Evolutionary conservation across 2,329 filamentous ascomycete genomes (phyloP).

Genomic region (Fusarium redolens): DNA sequence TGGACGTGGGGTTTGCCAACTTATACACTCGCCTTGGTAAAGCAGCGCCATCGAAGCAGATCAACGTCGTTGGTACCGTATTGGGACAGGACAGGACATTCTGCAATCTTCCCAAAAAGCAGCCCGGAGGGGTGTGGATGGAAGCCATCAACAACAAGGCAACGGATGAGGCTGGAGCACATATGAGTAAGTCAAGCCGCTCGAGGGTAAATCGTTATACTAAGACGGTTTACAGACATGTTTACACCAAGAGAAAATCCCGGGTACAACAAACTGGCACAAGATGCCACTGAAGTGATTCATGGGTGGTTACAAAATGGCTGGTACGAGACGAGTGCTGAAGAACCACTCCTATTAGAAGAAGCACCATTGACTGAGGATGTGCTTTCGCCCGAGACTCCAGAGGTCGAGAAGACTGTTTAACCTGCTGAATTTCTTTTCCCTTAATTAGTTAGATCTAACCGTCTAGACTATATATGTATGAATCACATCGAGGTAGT

Average conservation of each 20-base stretch:
- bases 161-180: constrained; percentile 81
- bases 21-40: constrained; percentile 87
- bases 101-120: constrained; percentile 79
- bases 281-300: constrained; percentile 73
- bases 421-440: background rate
- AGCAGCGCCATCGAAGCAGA: constrained; percentile 67
- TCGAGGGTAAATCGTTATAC: background rate
- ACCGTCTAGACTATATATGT: background rate
- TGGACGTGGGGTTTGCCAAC: constrained; percentile 83
- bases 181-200: constrained; percentile 68
- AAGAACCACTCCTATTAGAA: constrained; percentile 46
- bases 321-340: constrained; percentile 71
- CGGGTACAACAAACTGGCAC: constrained; percentile 74
- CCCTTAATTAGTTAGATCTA: background rate
- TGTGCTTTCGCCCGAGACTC: background rate
- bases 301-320: constrained; percentile 71
- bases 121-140: constrained; percentile 69
- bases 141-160: constrained; percentile 83
- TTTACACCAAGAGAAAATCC: constrained; percentile 79
- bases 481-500: constrained; percentile 1
- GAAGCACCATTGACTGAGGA: constrained; percentile 18
- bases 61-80: constrained; percentile 66
- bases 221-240: constrained; percentile 63
- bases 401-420: background rate
- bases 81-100: constrained; percentile 84